phyloP scores from a whole-genome alignment of 139 green algal genomes.

The Picochlorum sp. region DNA sequence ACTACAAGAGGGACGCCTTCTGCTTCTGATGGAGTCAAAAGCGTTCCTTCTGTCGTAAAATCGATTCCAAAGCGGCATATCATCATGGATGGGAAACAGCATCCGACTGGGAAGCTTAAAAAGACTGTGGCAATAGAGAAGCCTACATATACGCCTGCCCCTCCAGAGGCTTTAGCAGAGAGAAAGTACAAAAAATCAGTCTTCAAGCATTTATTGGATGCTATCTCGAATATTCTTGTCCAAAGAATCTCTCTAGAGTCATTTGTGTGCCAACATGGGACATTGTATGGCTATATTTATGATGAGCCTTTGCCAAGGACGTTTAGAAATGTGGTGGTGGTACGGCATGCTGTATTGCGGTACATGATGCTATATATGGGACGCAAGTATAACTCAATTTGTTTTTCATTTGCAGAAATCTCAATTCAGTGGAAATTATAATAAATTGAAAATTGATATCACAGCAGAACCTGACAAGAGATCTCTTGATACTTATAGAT shows the following conservation, averaged over 20 bases:
- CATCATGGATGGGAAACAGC: not conserved
- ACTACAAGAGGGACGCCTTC: no score
- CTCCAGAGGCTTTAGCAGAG: conserved; percentile 23
- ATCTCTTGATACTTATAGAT: conserved; percentile 42
- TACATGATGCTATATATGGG: not conserved
- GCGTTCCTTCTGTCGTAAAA: no score
- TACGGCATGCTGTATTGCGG: not conserved
- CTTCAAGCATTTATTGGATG: not conserved
- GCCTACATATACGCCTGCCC: conserved; percentile 27
- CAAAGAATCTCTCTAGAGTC: conserved; percentile 18
- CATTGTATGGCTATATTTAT: conserved; percentile 20
- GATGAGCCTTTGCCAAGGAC: conserved; percentile 28
- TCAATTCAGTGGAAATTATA: conserved; percentile 45
- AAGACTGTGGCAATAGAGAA: not conserved
- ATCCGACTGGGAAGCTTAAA: not conserved
- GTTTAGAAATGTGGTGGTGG: conserved; percentile 21
- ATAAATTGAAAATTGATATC: conserved; percentile 47
- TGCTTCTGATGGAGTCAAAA: no score
- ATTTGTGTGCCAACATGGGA: conserved; percentile 12
- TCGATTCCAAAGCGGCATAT: no score
- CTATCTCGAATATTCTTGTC: not conserved
- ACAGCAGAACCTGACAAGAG: conserved; percentile 42
- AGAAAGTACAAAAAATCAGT: not conserved
- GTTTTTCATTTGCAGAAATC: conserved; percentile 11
- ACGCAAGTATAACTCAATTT: not conserved